A percentile compares a stretch with the other conserved stretches of the same genome.
Conservation (phyloP, 2,329 filamentous ascomycete species). For the Trichoderma sp. region DNA sequence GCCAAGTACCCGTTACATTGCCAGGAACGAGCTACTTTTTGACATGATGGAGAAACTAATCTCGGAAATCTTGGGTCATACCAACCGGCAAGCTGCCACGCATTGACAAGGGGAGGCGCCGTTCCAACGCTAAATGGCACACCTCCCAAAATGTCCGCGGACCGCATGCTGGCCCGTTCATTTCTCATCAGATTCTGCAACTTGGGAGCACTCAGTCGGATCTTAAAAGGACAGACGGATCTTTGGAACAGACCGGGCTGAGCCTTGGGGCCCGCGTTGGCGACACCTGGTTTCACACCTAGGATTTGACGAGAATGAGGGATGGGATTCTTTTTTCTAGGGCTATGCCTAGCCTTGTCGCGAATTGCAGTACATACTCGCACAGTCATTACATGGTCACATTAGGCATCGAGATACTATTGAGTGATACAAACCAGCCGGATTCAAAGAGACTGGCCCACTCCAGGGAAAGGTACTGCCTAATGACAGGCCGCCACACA, state of each 20-base stretch:
- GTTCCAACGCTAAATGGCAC: constrained; percentile 15
- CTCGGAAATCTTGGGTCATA: constrained; percentile 21
- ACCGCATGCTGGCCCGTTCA: constrained; percentile 20
- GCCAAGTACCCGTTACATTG: constrained; percentile 7
- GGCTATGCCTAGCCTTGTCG: background rate
- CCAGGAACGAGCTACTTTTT: constrained; percentile 16
- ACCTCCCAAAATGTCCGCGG: constrained; percentile 11
- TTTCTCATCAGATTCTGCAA: constrained; percentile 16
- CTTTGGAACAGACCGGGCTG: constrained; percentile 8
- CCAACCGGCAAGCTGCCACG: constrained; percentile 20
- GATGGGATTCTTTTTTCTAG: background rate
- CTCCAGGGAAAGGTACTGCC: background rate
- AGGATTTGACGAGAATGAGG: background rate
- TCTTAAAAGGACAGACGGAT: constrained; percentile 20
- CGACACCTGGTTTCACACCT: background rate
- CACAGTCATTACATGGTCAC: background rate
- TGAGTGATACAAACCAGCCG: background rate
- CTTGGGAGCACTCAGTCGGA: constrained; percentile 16
- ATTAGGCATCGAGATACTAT: background rate
- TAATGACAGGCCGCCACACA: background rate
- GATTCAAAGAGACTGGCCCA: background rate
- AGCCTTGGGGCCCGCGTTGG: background rate
- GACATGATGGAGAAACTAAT: constrained; percentile 18
- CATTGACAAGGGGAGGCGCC: constrained; percentile 15
- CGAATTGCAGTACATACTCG: background rate